Conservation (phyloP, 2,329 filamentous ascomycete genomes). For the Epichloe typhina region DNA sequence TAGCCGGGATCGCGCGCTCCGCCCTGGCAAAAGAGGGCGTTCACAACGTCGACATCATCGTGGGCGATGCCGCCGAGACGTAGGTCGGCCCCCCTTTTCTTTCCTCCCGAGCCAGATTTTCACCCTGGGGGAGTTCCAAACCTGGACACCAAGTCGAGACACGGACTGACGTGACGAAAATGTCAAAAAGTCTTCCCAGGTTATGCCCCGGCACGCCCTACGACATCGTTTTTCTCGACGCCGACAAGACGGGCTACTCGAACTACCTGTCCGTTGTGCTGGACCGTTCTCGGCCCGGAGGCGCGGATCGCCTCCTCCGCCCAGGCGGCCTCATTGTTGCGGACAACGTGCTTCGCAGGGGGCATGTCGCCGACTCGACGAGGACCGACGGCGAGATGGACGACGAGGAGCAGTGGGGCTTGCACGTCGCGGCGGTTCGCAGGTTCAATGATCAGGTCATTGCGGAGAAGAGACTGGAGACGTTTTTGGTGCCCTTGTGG, state of each 20-base stretch:
- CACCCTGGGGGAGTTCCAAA: too few species aligned
- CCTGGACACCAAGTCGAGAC: too few species aligned
- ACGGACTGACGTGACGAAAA: too few species aligned
- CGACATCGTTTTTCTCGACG: slow-evolving; percentile 41
- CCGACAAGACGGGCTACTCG: slow-evolving; percentile 39
- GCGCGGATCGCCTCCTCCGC: slow-evolving; percentile 28
- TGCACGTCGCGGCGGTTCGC: slow-evolving; percentile 17
- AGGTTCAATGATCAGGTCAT: slow-evolving; percentile 22
- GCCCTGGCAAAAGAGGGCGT: slow-evolving; percentile 26
- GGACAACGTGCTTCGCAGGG: slow-evolving; percentile 39
- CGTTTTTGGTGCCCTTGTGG: slow-evolving; percentile 28
- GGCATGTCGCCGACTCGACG: slow-evolving; percentile 28
- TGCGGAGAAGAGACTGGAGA: slow-evolving; percentile 24
- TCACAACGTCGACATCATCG: slow-evolving; percentile 31
- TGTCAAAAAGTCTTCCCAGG: slow-evolving; percentile 24
- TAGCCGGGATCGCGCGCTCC: slow-evolving; percentile 26
- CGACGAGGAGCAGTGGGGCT: slow-evolving; percentile 5
- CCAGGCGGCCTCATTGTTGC: slow-evolving; percentile 37
- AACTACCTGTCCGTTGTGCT: slow-evolving; percentile 33
- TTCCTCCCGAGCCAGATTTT: background rate
- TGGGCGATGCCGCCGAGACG: slow-evolving; percentile 34
- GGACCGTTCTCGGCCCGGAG: slow-evolving; percentile 25
- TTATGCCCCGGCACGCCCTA: slow-evolving; percentile 24
- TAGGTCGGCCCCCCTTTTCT: slow-evolving; percentile 13
- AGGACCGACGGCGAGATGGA: background rate